Base-by-base conservation (phyloP, 208 protist genomes). In the Trypanosoma rangeli region DNA sequence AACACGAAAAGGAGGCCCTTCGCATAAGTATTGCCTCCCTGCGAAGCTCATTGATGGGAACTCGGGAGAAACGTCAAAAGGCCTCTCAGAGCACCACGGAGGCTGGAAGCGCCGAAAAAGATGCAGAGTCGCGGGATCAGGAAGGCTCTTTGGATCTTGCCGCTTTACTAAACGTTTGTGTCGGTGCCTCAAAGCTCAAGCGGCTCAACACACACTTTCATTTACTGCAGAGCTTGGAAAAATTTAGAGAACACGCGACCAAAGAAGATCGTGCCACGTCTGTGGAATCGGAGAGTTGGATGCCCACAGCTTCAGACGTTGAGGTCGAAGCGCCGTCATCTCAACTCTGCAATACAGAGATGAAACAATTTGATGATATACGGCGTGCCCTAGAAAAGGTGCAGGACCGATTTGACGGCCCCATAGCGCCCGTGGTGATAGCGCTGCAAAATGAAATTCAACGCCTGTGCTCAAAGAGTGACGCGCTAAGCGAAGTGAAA, bases 1-100 rank as follows among this genome's bases (percentile, higher is more conserved):
- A 65, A 15, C 69, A 68, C 5, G 80, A 87, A 46, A 66, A 70
- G 24, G 68, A 78, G 15, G 60, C 73, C 5, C 63, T 89, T 60
- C 22, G 50, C 46, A 54, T 29, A 18, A 76, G 52, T 66, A 76
- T 70, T 44, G 33, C 24, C 48, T 42, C 61, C 62, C 29, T 46
- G 50, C 31, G 71, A 10, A 13, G 10, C 12, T 16, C 52, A 16
- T 37, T 71, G 20, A 54, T 52, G 37, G 52, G 50, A 16, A 18
- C 64, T 16, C 63, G 66, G 57, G 29, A 53, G 28, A 46, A 35
- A 20, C 65, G 53, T 8, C 1, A 24, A 12, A 76, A 68, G 22
- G 37, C 24, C 24, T 20, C 9, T 16, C 28, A 44, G 20, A 2
- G 10, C 24, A 13, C 26, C 24, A n/a, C 44, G 13, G 15, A 46